Percentiles rank a stretch among this genome's conserved stretches.
These are phyloP conservation scores for Abortiporus biennis DNA, from an alignment of 1,284 basidiomycete species.

Conservation along the genomic window DNA sequence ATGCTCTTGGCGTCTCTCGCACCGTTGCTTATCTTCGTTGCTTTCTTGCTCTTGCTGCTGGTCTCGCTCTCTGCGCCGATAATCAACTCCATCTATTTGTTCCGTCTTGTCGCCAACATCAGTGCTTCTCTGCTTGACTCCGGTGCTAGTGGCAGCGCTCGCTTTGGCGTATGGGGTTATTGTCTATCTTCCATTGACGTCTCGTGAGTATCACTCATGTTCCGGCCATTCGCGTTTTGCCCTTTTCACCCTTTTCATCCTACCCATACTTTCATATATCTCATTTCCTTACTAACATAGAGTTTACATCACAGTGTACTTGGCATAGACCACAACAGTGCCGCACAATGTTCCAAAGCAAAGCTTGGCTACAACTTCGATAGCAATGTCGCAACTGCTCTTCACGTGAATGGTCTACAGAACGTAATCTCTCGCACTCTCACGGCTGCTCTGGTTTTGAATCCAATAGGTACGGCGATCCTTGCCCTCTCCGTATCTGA, in stretches of 20 bases:
- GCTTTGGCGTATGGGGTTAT: conserved; percentile 58
- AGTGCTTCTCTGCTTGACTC: conserved; percentile 28
- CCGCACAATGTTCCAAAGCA: conserved; percentile 36
- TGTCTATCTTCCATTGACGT: conserved; percentile 42
- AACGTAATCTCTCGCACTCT: conserved; percentile 35
- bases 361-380: conserved; percentile 50
- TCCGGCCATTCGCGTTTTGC: conserved; percentile 10
- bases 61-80: conserved; percentile 56
- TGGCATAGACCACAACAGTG: conserved; percentile 29
- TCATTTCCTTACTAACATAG: conserved; percentile 9
- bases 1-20: too few species aligned
- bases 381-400: conserved; percentile 33
- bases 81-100: conserved; percentile 47
- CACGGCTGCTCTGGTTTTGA: conserved; percentile 33
- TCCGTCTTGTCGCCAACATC: conserved; percentile 36
- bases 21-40: conserved; percentile 38
- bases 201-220: conserved; percentile 30
- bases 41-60: conserved; percentile 50
- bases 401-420: conserved; percentile 34
- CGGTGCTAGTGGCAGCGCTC: conserved; percentile 31
- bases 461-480: conserved; percentile 38
- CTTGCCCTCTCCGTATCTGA: conserved; percentile 1
- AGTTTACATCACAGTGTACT: conserved; percentile 37
- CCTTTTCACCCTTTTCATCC: background rate
- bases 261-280: conserved; percentile 3